Conservation (phyloP, 2,329 filamentous ascomycete genomes). For the Capronia epimyces region DNA sequence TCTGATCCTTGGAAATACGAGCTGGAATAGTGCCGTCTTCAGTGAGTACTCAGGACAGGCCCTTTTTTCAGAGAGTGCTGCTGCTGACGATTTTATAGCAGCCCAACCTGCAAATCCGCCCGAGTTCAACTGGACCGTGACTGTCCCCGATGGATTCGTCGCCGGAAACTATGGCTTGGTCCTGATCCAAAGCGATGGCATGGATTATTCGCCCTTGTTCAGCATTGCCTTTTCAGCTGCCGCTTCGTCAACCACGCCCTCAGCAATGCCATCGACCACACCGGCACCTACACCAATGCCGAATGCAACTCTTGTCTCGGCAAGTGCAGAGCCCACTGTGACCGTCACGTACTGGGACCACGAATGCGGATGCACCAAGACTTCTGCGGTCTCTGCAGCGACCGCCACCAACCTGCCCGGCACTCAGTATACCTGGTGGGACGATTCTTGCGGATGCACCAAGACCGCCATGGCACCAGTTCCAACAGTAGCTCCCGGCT, state of each 20-base stretch:
- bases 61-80: background rate
- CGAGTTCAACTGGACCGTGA: constrained; percentile 22
- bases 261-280: background rate
- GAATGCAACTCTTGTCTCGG: constrained; percentile 13
- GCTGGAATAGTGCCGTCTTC: constrained; percentile 18
- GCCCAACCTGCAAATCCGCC: constrained; percentile 13
- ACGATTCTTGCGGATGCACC: constrained; percentile 19
- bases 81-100: constrained; percentile 3
- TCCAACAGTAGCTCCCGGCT: constrained; percentile 6
- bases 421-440: constrained; percentile 23
- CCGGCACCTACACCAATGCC: constrained; percentile 1
- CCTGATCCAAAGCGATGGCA: constrained; percentile 17
- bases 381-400: constrained; percentile 12
- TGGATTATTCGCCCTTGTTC: constrained; percentile 14
- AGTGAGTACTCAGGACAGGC: constrained; percentile 13
- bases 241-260: constrained; percentile 1
- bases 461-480: constrained; percentile 21
- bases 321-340: constrained; percentile 6
- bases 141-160: constrained; percentile 18
- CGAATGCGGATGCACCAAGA: constrained; percentile 24
- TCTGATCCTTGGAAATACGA: constrained; percentile 22
- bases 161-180: constrained; percentile 23
- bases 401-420: constrained; percentile 11
- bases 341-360: constrained; percentile 25
- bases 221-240: background rate